Evolutionary conservation across 176 grass and related monocot species (phyloP).

Genomic region (Ampelocalamus luodianensis): DNA sequence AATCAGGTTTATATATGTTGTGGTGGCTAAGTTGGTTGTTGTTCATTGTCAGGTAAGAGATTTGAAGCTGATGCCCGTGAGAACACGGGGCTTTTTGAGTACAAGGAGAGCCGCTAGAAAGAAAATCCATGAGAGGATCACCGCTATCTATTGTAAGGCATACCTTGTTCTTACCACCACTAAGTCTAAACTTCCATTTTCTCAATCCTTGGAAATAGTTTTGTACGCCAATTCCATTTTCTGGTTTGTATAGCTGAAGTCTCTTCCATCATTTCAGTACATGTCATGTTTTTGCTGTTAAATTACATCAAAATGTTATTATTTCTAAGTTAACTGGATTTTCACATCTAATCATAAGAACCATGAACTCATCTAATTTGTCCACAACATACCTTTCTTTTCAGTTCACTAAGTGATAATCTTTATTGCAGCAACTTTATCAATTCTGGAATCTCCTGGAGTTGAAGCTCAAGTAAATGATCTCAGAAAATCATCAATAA

Average conservation of each 20-base stretch:
- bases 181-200: neutral
- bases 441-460: conserved; percentile 49
- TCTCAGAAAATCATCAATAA: conserved; percentile 56
- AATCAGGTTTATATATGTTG: neutral
- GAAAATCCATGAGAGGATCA: conserved; percentile 89
- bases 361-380: neutral
- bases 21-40: conserved; percentile 3
- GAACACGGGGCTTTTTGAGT: conserved; percentile 53
- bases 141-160: conserved; percentile 62
- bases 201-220: neutral
- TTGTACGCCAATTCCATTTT: neutral
- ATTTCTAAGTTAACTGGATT: neutral
- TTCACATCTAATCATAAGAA: neutral
- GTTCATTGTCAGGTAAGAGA: conserved; percentile 67
- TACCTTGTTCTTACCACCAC: neutral
- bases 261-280: neutral
- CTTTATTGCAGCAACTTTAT: conserved; percentile 50
- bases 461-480: conserved; percentile 51
- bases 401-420: neutral
- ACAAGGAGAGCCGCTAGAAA: conserved; percentile 69
- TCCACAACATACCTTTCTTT: neutral
- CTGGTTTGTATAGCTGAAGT: neutral
- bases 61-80: conserved; percentile 68
- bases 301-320: neutral
- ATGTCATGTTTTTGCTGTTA: neutral